Evolutionary conservation across 768 basidiomycete species (phyloP), one percentile per base, ranked within the genome.

Genomic region (Baorangia bicolor): DNA sequence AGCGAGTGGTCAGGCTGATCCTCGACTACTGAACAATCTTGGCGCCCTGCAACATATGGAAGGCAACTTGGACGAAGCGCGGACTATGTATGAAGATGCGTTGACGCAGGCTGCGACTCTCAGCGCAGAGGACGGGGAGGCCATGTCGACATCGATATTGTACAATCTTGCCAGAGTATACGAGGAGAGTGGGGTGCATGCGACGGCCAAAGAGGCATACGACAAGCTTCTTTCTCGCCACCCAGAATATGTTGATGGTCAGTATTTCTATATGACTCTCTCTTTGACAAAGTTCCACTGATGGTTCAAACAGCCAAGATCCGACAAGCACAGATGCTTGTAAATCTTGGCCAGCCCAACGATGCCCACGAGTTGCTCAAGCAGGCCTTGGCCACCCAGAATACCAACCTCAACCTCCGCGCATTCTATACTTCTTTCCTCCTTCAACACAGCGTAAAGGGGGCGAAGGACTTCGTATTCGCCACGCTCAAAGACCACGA

Each of bases 221-320:
- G 84, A 87, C 45, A 93, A 94, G 71, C 78, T 98, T 10, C 73
- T 98, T 34, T 75, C 83, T n/a, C 80, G 89, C 50, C 96, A 98
- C 77, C 93, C 95, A 1, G 97, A 98, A 73, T 98, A 96, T 68
- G 83, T 94, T 23, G 96, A 98, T 68, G 96, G 95, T 96, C 61
- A 44, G 88, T 76, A 33, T 50, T 47, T 35, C 31, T n/a, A 43
- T 49, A 20, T 0, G 9, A 28, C 38, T 8, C 21, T 8, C 28
- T 40, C 35, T 34, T 51, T 14, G 11, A 39, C 31, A n/a, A 39
- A 38, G 7, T 5, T 18, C 6, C 14, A 37, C 56, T 70, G 30
- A 71, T 39, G 6, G 5, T 13, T 39, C 39, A 41, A 49, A 40
- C 64, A 98, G 96, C 95, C 60, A 98, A 98, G 77, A 84, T 96